A percentile compares a stretch with the other conserved stretches of the same genome.
Evolutionary conservation across 805 yeast species (phyloP).

Genomic region (Yamadazyma laniorum): DNA sequence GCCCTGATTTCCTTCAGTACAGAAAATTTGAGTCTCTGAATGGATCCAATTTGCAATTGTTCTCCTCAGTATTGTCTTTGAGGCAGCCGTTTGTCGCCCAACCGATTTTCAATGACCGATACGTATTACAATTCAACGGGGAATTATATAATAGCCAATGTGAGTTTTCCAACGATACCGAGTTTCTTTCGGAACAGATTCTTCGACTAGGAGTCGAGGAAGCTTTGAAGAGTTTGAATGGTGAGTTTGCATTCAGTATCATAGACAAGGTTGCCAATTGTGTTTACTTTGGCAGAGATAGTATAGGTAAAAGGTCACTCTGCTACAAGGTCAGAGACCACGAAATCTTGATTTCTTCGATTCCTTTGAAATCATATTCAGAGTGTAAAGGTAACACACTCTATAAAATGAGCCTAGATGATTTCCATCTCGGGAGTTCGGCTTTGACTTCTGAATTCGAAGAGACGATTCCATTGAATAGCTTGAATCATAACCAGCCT

Average conservation of each 20-base stretch:
- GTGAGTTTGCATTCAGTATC: slow-evolving; percentile 78
- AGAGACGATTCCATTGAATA: not conserved
- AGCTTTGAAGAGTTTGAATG: slow-evolving; percentile 51
- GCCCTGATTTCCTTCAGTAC: slow-evolving; percentile 53
- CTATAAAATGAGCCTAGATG: slow-evolving; percentile 4
- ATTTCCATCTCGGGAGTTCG: not conserved
- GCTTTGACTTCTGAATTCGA: not conserved
- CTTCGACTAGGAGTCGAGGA: slow-evolving; percentile 34
- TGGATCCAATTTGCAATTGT: slow-evolving; percentile 29
- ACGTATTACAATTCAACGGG: slow-evolving; percentile 79
- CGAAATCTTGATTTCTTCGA: slow-evolving; percentile 38
- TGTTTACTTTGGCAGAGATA: slow-evolving; percentile 81
- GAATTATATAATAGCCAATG: slow-evolving; percentile 73
- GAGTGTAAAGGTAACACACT: slow-evolving; percentile 45
- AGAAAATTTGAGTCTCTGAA: slow-evolving; percentile 10
- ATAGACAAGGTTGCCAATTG: slow-evolving; percentile 38
- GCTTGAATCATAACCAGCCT: slow-evolving; percentile 1
- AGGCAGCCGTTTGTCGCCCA: slow-evolving; percentile 78
- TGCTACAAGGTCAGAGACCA: slow-evolving; percentile 29
- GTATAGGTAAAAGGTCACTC: slow-evolving; percentile 77
- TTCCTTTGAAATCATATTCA: slow-evolving; percentile 29
- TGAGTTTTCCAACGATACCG: slow-evolving; percentile 59
- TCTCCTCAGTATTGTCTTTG: slow-evolving; percentile 76
- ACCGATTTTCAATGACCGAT: slow-evolving; percentile 43
- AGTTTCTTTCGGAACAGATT: slow-evolving; percentile 12